Evolutionary conservation across 768 basidiomycete genomes (phyloP).

Genomic region (Hirschioporus abietinus): DNA sequence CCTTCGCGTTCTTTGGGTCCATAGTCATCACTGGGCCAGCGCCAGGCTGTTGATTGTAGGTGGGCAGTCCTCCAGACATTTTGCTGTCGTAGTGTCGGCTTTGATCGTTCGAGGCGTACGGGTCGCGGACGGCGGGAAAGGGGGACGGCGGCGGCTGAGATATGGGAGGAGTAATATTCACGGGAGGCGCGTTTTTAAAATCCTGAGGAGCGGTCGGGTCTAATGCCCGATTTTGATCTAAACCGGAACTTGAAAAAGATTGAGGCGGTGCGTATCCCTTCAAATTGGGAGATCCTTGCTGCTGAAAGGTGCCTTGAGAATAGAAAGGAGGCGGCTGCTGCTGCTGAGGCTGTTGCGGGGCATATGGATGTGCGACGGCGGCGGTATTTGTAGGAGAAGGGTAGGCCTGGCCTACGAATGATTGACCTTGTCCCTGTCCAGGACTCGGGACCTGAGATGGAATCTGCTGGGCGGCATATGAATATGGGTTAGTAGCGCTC

Average conservation of each 20-base stretch:
- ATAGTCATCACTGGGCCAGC: constrained; percentile 15
- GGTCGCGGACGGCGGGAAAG: background rate
- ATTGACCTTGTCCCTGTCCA: background rate
- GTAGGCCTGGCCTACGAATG: background rate
- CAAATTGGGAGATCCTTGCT: background rate
- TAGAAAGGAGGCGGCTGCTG: background rate
- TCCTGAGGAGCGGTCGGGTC: background rate
- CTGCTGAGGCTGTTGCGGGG: background rate
- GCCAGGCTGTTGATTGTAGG: constrained; percentile 11
- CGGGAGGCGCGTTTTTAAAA: background rate
- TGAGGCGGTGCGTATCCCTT: background rate
- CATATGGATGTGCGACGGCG: background rate
- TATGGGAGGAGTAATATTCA: background rate
- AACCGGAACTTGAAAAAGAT: background rate
- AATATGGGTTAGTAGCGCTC: background rate
- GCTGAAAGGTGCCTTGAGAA: background rate
- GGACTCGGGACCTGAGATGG: background rate
- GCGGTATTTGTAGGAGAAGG: background rate
- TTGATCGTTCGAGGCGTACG: background rate
- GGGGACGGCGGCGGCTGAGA: background rate
- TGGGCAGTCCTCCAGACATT: background rate
- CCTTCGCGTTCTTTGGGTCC: constrained; percentile 20
- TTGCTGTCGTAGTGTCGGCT: background rate
- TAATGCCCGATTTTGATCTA: background rate
- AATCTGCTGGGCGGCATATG: background rate